Percentiles rank a stretch among this genome's conserved stretches.
These are phyloP conservation scores for Dictyostelium firmibasis DNA, from an alignment of 78 protist species.

Conservation along the genomic window DNA sequence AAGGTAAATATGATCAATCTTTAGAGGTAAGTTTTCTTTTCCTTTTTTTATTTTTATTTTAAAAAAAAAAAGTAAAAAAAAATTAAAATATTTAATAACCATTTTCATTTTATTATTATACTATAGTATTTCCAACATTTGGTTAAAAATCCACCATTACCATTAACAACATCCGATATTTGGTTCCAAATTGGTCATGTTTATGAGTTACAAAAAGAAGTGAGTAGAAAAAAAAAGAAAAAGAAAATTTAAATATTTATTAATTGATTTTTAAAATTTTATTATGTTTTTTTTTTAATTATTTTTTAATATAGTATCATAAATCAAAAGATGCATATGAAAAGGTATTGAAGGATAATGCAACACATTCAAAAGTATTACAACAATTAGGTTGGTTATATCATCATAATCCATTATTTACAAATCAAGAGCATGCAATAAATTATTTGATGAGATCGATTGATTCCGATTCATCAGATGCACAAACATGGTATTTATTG, in stretches of 20 bases:
- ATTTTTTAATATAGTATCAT: conserved; percentile 17
- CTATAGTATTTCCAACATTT: conserved; percentile 78
- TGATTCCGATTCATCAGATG: conserved; percentile 86
- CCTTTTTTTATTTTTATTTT: not conserved
- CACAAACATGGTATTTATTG: conserved; percentile 90
- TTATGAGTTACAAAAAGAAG: conserved; percentile 89
- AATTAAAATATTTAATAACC: no score
- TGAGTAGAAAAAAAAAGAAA: conserved; percentile 6
- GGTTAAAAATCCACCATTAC: conserved; percentile 80
- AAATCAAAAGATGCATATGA: conserved; percentile 89
- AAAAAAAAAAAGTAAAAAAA: not conserved
- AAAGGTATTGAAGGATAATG: conserved; percentile 80
- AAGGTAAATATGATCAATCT: conserved; percentile 77
- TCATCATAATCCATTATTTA: conserved; percentile 75
- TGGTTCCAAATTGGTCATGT: conserved; percentile 94
- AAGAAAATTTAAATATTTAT: not conserved
- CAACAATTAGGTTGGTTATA: conserved; percentile 93
- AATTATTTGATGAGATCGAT: conserved; percentile 59
- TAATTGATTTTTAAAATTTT: not conserved
- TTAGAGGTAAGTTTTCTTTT: conserved; percentile 50
- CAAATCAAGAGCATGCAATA: conserved; percentile 76
- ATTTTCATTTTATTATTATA: not conserved
- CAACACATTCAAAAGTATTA: conserved; percentile 81
- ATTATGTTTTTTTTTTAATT: not conserved
- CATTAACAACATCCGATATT: conserved; percentile 84